Conservation (phyloP, 1,139 yeast species). For the Pneumocystis oryctolagi region DNA sequence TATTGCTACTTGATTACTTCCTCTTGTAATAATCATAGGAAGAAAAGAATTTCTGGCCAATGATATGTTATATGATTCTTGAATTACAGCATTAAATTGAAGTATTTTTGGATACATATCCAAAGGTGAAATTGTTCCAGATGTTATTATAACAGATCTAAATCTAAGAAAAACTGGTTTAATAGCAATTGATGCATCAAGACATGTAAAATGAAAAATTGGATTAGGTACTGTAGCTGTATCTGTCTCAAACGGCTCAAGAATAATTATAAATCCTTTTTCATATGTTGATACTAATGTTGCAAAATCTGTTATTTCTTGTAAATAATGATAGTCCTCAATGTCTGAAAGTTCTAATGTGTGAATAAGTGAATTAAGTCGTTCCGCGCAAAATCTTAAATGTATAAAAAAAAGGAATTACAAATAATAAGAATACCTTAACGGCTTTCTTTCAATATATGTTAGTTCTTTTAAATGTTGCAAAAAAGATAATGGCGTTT, state of each 20-base stretch:
- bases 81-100: conserved; percentile 84
- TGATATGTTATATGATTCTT: conserved; percentile 92
- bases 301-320: conserved; percentile 94
- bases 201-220: conserved; percentile 79
- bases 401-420: background rate
- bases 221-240: conserved; percentile 98
- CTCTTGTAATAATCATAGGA: conserved; percentile 92
- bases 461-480: conserved; percentile 89
- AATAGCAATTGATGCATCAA: conserved; percentile 95
- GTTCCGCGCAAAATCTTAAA: conserved; percentile 59
- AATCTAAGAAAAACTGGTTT: conserved; percentile 92
- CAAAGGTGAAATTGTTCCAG: conserved; percentile 94
- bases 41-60: conserved; percentile 80
- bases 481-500: conserved; percentile 82
- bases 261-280: conserved; percentile 72
- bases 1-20: conserved; percentile 93
- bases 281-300: conserved; percentile 91
- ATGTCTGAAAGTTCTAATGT: conserved; percentile 77
- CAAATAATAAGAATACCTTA: conserved; percentile 27
- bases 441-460: conserved; percentile 79
- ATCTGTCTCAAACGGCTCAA: conserved; percentile 94
- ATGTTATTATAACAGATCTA: conserved; percentile 85
- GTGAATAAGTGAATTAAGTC: conserved; percentile 72
- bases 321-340: conserved; percentile 82
- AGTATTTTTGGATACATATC: conserved; percentile 98